Conservation (phyloP, 2,329 filamentous ascomycete genomes). For the Penicillium psychrosexuale region DNA sequence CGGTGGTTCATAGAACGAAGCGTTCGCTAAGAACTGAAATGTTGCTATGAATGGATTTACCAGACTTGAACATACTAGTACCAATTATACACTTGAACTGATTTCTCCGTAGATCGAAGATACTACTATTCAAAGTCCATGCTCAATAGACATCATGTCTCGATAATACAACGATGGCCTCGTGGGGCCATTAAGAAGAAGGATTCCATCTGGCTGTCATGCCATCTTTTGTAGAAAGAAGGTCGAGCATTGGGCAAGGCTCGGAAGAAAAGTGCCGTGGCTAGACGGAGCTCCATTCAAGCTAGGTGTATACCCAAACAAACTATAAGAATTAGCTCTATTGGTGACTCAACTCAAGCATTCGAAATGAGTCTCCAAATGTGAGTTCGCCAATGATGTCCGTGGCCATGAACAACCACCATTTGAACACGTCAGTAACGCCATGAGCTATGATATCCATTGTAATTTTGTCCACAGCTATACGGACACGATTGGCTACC, state of each 20-base stretch:
- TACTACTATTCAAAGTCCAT: not conserved
- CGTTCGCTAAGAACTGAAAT: not conserved
- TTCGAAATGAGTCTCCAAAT: constrained; percentile 56
- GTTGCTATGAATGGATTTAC: not conserved
- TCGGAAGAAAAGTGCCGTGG: constrained; percentile 52
- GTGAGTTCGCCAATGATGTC: constrained; percentile 55
- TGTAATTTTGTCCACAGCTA: constrained; percentile 46
- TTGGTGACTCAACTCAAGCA: constrained; percentile 42
- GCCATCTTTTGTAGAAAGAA: constrained; percentile 17
- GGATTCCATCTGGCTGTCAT: constrained; percentile 39
- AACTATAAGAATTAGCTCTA: constrained; percentile 32
- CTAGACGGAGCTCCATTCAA: constrained; percentile 54
- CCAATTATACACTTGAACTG: not conserved
- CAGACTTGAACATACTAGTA: not conserved
- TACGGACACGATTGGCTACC: constrained; percentile 38
- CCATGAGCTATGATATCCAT: constrained; percentile 44
- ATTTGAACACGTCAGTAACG: constrained; percentile 50
- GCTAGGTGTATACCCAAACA: constrained; percentile 70
- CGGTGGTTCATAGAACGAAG: not conserved
- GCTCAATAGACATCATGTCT: constrained; percentile 3
- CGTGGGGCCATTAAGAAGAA: constrained; percentile 47
- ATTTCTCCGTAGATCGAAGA: not conserved
- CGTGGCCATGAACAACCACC: constrained; percentile 54
- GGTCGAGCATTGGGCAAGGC: constrained; percentile 22
- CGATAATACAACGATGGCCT: constrained; percentile 43